phyloP scores from a whole-genome alignment of 441 rosid genomes.

The Corymbia calophylla region DNA sequence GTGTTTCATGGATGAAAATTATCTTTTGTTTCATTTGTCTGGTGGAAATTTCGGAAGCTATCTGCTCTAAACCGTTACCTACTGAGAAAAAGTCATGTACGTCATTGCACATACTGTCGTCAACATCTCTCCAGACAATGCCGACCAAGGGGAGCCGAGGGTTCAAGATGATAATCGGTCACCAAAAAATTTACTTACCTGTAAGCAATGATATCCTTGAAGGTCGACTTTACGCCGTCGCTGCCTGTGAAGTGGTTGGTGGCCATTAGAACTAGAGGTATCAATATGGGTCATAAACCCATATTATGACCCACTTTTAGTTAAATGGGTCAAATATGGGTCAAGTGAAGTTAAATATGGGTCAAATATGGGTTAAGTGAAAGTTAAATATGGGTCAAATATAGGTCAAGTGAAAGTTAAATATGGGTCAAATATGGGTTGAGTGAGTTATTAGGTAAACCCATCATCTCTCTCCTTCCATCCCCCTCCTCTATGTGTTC shows the following conservation, averaged over 20 bases:
- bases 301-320: no score
- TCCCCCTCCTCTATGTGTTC: no score
- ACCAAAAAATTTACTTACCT: neutral
- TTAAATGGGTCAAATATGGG: no score
- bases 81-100: neutral
- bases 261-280: neutral
- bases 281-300: no score
- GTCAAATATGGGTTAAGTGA: no score
- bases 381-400: no score
- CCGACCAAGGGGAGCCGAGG: neutral
- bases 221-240: neutral
- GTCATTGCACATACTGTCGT: neutral
- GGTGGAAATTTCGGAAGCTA: neutral
- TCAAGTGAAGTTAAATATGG: no score
- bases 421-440: no score
- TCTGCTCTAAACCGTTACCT: neutral
- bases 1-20: neutral
- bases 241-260: neutral
- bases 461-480: no score
- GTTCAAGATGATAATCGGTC: neutral
- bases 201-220: constrained; percentile 1
- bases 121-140: neutral
- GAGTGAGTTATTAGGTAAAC: no score
- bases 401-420: no score
- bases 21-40: neutral